Base-by-base conservation (phyloP, 108 stramenopile genomes). In the Skeletonema potamos region DNA sequence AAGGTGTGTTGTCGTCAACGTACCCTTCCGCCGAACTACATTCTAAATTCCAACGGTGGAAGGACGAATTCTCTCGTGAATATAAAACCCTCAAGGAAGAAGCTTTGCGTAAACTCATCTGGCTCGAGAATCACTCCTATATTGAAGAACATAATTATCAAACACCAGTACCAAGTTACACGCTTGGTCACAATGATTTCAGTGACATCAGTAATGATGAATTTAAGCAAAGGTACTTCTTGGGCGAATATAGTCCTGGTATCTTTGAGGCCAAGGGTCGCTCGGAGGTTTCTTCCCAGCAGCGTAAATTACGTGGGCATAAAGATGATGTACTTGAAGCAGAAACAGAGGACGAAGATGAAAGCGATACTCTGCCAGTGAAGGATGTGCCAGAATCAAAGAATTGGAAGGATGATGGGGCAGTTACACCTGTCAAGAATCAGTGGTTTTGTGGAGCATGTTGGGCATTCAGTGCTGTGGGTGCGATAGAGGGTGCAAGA, bases 401-500 rank as follows among this genome's bases (percentile, higher is more conserved):
- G 64, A 88, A 98, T 83, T 98, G 98, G 98, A 54, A 79, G 29
- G 71, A 64, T 15, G 64, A 84, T 59, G 98, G 96, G 18, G 94
- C 87, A 32, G 98, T 98, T 17, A 96, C 98, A 27, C 73, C 77
- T 13, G 95, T 98, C 30, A 98, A 98, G 81, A 94, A 98, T 80
- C 97, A 98, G 74, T 92, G 91, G 63, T 84, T 90, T 30, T 77
- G 76, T 61, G 76, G 76, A 41, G 64, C 69, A 22, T 97, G 96
- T 67, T 98, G 98, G 98, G 92, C 96, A 10, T 98, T 98, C 77
- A 94, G 93, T 61, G 92, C 96, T 36, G 96, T 94, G 3, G 98
- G 98, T 59, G 92, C 92, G 1, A 83, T 98, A 59, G 98, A 98
- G 77, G 98, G 98, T 22, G 95, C 95, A 62, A 78, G 91, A 56